Evolutionary conservation across 768 basidiomycete species (phyloP).

Genomic region (Suillus plorans): DNA sequence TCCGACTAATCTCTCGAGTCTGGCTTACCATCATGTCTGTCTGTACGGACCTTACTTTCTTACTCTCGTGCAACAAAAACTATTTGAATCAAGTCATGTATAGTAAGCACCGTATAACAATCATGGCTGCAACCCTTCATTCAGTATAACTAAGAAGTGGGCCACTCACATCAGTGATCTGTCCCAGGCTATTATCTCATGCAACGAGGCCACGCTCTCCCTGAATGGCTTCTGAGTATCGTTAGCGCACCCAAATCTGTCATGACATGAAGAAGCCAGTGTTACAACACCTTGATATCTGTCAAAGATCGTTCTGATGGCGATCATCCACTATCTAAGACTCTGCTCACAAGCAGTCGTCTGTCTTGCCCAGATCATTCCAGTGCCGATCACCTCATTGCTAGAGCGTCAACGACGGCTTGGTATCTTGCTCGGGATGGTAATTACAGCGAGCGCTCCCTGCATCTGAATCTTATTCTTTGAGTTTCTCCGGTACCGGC

Average conservation of each 20-base stretch:
- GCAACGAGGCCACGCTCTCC: not conserved
- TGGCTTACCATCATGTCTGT: not conserved
- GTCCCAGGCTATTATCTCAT: too few relatives aligned
- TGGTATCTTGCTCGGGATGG: not conserved
- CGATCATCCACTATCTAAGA: conserved; percentile 1
- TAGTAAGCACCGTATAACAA: not conserved
- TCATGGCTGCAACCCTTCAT: not conserved
- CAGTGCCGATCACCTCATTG: conserved; percentile 1
- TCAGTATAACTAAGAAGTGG: not conserved
- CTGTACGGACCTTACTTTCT: not conserved
- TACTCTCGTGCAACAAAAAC: not conserved
- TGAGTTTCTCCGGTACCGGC: not conserved
- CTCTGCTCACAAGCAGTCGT: not conserved
- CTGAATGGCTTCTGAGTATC: not conserved
- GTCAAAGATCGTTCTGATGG: not conserved
- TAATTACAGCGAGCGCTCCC: not conserved
- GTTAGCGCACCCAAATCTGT: not conserved
- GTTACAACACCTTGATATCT: not conserved
- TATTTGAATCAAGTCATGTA: not conserved
- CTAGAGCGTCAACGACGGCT: not conserved
- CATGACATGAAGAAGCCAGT: not conserved
- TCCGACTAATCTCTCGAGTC: too few relatives aligned
- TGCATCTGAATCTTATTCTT: conserved; percentile 1
- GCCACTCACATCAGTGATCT: too few relatives aligned
- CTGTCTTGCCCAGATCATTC: not conserved